phyloP scores from a whole-genome alignment of 371 early-diverging fungal genomes.

The Batrachochytrium dendrobatidis region DNA sequence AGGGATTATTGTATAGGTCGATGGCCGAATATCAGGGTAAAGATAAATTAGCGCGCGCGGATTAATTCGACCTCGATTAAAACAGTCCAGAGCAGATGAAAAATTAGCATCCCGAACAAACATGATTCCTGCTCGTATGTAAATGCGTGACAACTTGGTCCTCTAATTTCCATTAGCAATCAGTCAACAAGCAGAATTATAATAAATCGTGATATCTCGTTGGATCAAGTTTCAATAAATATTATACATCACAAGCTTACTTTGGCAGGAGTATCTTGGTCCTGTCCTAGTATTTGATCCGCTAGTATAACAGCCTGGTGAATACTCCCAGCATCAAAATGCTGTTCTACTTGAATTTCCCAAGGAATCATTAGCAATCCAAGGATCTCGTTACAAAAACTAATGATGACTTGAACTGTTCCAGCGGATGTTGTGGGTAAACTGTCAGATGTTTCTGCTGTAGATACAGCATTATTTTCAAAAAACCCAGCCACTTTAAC shows the following conservation, averaged over 20 bases:
- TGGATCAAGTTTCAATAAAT: not conserved
- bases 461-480: conserved; percentile 1
- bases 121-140: conserved; percentile 61
- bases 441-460: no score
- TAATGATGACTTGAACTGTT: conserved; percentile 43
- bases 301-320: conserved; percentile 53
- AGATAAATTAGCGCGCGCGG: conserved; percentile 52
- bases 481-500: not conserved
- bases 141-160: conserved; percentile 45
- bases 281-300: conserved; percentile 21
- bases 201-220: no score
- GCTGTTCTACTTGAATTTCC: conserved; percentile 46
- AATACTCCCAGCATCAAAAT: conserved; percentile 43
- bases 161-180: conserved; percentile 2
- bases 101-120: conserved; percentile 58
- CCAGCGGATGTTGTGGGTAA: not conserved
- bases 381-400: conserved; percentile 53
- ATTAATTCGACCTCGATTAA: conserved; percentile 60
- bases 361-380: conserved; percentile 59
- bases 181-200: not conserved
- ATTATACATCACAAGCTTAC: conserved; percentile 23
- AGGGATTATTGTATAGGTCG: not conserved
- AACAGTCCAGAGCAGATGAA: conserved; percentile 55
- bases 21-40: conserved; percentile 45
- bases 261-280: conserved; percentile 40